Evolutionary conservation across 371 early-diverging fungal species (phyloP).

Genomic region (Funneliformis caledonium): DNA sequence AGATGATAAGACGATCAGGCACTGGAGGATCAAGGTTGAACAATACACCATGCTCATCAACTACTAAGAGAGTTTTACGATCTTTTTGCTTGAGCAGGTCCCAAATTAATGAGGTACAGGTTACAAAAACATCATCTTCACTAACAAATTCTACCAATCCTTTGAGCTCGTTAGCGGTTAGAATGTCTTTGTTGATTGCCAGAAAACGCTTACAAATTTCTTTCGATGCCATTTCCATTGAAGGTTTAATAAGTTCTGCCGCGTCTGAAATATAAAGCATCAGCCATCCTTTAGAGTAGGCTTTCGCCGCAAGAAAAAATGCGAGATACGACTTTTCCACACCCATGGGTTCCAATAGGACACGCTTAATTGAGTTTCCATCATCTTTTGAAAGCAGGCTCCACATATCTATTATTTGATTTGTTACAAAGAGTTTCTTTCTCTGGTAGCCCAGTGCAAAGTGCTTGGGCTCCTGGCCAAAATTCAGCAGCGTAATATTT

Average conservation of each 20-base stretch:
- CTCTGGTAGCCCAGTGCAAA: slow-evolving; percentile 41
- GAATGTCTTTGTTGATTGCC: too few relatives aligned
- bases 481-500: slow-evolving; percentile 36
- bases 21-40: slow-evolving; percentile 4
- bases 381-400: slow-evolving; percentile 27
- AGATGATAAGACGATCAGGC: not conserved
- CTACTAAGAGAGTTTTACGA: slow-evolving; percentile 12
- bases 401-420: slow-evolving; percentile 43
- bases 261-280: slow-evolving; percentile 41
- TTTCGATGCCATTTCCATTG: too few relatives aligned
- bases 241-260: too few relatives aligned
- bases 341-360: slow-evolving; percentile 43
- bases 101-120: not conserved
- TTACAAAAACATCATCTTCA: not conserved
- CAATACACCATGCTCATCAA: slow-evolving; percentile 32
- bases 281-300: slow-evolving; percentile 22
- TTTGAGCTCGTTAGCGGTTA: too few relatives aligned
- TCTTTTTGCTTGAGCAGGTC: not conserved
- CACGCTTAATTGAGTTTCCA: slow-evolving; percentile 37
- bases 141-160: too few relatives aligned
- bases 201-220: too few relatives aligned
- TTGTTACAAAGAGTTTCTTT: slow-evolving; percentile 38
- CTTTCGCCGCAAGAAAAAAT: too few relatives aligned
- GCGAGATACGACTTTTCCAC: not conserved
- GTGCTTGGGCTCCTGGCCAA: slow-evolving; percentile 43